A percentile compares a stretch with the other conserved stretches of the same genome.
Evolutionary conservation across 164 flowering plant species (phyloP).

Genomic region (Sedum album): DNA sequence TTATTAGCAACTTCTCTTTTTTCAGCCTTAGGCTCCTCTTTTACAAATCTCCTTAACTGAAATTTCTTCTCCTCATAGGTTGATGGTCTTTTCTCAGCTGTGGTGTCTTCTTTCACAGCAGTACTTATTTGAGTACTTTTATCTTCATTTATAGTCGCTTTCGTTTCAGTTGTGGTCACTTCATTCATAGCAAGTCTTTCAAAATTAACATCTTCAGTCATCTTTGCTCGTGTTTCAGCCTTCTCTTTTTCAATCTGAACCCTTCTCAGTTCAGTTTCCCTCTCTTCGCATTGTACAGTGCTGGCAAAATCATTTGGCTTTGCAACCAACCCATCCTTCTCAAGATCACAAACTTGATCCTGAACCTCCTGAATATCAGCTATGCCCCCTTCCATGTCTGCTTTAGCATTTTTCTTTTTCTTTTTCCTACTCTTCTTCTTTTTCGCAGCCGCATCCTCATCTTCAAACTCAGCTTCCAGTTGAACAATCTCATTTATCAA

Average conservation of each 20-base stretch:
- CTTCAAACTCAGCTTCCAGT: constrained; percentile 28
- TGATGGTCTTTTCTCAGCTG: constrained; percentile 14
- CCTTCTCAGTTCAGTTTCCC: not conserved
- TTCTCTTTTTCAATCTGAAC: not conserved
- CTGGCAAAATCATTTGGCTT: not conserved
- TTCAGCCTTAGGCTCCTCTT: constrained; percentile 19
- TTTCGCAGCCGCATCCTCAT: constrained; percentile 17
- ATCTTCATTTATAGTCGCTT: not conserved
- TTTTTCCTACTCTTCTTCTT: constrained; percentile 5
- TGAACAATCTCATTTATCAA: constrained; percentile 24
- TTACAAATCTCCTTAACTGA: constrained; percentile 16
- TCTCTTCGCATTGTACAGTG: not conserved
- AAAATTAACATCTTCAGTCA: constrained; percentile 14
- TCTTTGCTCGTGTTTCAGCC: not conserved
- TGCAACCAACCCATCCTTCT: not conserved
- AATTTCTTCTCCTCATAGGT: constrained; percentile 16
- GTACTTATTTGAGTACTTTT: constrained; percentile 14
- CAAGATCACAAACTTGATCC: not conserved
- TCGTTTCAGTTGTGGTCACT: constrained; percentile 16
- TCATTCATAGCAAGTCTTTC: constrained; percentile 19
- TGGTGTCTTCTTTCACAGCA: constrained; percentile 15
- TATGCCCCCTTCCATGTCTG: not conserved
- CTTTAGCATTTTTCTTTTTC: constrained; percentile 21
- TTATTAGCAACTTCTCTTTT: not conserved
- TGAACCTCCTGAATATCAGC: constrained; percentile 3